Conservation (phyloP, 202 grass and related monocot species). For the Musa balbisiana region DNA sequence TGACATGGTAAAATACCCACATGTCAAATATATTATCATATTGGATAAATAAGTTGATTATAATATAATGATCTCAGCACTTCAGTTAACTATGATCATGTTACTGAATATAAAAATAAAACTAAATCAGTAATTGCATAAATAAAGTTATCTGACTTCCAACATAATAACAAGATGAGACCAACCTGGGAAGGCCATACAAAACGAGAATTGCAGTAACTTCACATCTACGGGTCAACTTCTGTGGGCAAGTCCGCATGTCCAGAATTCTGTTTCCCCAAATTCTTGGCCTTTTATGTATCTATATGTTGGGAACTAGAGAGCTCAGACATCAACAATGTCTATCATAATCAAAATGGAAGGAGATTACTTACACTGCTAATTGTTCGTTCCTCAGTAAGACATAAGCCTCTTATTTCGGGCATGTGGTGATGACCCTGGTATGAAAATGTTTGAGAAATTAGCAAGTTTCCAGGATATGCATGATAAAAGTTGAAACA, state of each 20-base stretch:
- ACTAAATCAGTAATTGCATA: neutral
- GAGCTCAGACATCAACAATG: neutral
- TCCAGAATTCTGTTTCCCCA: constrained; percentile 57
- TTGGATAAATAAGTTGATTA: no score
- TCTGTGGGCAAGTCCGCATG: constrained; percentile 72
- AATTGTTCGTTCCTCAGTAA: constrained; percentile 89
- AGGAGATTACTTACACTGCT: constrained; percentile 58
- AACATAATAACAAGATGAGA: neutral
- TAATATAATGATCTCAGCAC: neutral
- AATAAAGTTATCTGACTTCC: neutral
- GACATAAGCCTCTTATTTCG: constrained; percentile 89
- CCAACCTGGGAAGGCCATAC: constrained; percentile 87
- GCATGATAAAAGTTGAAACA: neutral
- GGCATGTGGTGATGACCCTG: constrained; percentile 83
- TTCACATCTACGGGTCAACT: constrained; percentile 70
- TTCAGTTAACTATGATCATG: neutral
- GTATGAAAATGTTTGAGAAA: constrained; percentile 5
- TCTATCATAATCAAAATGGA: neutral
- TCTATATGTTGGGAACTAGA: constrained; percentile 28
- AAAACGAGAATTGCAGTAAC: constrained; percentile 94
- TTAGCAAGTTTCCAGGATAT: neutral
- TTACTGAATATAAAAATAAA: neutral
- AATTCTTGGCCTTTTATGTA: constrained; percentile 74
- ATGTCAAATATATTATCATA: no score
- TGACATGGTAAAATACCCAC: no score